Evolutionary conservation across 2,329 filamentous ascomycete genomes (phyloP), one percentile per base, ranked within the genome.

Genomic region (Dendrostoma leiphaemia): DNA sequence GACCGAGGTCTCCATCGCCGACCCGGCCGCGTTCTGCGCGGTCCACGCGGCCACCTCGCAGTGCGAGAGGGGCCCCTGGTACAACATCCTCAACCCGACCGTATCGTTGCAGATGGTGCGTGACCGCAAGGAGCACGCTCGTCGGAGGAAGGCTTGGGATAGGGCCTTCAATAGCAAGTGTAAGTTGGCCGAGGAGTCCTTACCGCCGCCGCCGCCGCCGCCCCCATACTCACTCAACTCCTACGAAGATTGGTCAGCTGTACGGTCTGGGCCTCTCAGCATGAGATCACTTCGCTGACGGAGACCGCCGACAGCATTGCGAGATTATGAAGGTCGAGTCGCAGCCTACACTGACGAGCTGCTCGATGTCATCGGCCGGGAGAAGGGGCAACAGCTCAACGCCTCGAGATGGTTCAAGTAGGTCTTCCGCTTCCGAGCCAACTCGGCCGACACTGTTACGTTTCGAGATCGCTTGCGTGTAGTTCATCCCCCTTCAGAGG

Each of bases 61-160:
- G 3, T 67, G 64, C 35, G 56, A 45, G 51, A 71, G 70, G 38
- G 66, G 68, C 0, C 65, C 66, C 0, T 71, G 65, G 65, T 72
- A 71, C 54, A 64, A 65, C 0, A 59, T 69, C 0, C 49, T 66
- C 1, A 60, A 64, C 12, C 69, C 69, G 4, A 53, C 62, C 2
- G 35, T 60, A n/a, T 65, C 65, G 1, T 51, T 72, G 1, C 66
- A 69, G 37, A 65, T 63, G 46, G 62, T 62, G 6, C 63, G 69
- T 8, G 64, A 70, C 52, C 64, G 64, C 48, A 58, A 63, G 6
- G 59, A 63, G 12, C 70, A 72, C 28, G 54, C 62, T 0, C 62
- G 57, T 3, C 62, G 67, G 7, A 66, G 70, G 17, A 70, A 66
- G 55, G 60, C 62, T 9, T 73, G 69, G 69, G 68, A 69, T 46